Base-by-base conservation (phyloP, 495 filamentous ascomycete genomes). In the Cenococcum geophilum region DNA sequence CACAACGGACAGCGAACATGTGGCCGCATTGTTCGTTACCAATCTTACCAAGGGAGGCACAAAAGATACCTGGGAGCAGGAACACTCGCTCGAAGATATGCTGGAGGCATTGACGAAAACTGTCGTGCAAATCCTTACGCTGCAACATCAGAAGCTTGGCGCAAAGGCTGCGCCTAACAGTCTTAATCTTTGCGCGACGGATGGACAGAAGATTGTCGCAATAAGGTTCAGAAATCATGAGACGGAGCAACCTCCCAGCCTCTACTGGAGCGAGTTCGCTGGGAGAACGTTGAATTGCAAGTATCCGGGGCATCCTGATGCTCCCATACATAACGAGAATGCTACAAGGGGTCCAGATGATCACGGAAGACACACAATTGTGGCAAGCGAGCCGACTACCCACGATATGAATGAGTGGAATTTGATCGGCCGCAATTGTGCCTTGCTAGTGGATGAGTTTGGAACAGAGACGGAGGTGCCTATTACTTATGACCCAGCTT, bases 371-470 rank as follows among this genome's bases (percentile, higher is more conserved):
- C 79, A 81, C 65, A 69, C 77, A 6, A 80, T 81, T 63, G 68
- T 81, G 36, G 77, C 77, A 16, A 78, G 77, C 58, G 78, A 81
- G 67, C 79, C 78, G 21, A 76, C 71, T 6, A 80, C 79, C 36
- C 78, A 78, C 59, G 71, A 77, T 27, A 57, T 69, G 40, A 67
- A 69, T 37, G 77, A 81, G 49, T 80, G 78, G 79, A 64, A 72
- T 57, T 63, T 80, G 58, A 76, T 81, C 43, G 67, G 66, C 22
- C 73, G 71, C 68, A 81, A 81, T 63, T 57, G 59, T 27, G 59
- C 63, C 5, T 52, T 77, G 16, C 55, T 62, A 21, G 74, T 68
- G 10, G 65, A 72, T 51, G 64, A 65, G 40, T 40, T 63, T 34
- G 70, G 70, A 23, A 42, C 61, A 16, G 67, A 70, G 64, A 70